Conservation (phyloP, 1,139 yeast species). For the Saccharomycopsis hybrid region DNA sequence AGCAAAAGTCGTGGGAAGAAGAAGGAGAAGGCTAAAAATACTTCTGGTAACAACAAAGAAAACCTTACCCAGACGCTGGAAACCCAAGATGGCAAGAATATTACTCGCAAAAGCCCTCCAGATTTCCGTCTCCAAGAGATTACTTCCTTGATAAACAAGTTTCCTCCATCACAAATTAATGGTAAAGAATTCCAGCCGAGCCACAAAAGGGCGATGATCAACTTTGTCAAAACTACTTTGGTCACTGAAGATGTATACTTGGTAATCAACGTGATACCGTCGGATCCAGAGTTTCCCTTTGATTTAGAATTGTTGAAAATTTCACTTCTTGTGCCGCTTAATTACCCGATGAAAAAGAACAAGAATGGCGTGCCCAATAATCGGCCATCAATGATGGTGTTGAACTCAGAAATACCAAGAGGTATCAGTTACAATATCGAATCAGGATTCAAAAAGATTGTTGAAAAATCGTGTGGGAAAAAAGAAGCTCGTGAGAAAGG, state of each 20-base stretch:
- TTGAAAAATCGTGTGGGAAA: slow-evolving; percentile 33
- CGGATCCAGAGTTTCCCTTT: slow-evolving; percentile 73
- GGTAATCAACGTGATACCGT: slow-evolving; percentile 36
- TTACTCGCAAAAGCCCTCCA: not conserved
- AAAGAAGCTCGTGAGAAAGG: slow-evolving; percentile 19
- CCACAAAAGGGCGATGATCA: slow-evolving; percentile 4
- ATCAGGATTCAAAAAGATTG: slow-evolving; percentile 51
- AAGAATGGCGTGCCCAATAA: slow-evolving; percentile 23
- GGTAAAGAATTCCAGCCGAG: slow-evolving; percentile 9
- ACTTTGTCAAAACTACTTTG: slow-evolving; percentile 4
- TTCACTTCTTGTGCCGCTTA: slow-evolving; percentile 47
- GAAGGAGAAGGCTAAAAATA: slow-evolving; percentile 9
- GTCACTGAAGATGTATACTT: slow-evolving; percentile 10
- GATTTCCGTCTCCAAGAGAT: slow-evolving; percentile 8
- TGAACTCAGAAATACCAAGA: slow-evolving; percentile 65
- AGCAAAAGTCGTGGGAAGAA: slow-evolving; percentile 19
- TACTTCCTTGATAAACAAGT: slow-evolving; percentile 7
- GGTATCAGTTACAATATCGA: slow-evolving; percentile 66
- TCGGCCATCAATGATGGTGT: slow-evolving; percentile 43
- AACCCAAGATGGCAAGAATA: slow-evolving; percentile 19
- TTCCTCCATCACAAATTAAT: slow-evolving; percentile 10
- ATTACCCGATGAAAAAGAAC: slow-evolving; percentile 41
- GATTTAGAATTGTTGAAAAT: slow-evolving; percentile 48
- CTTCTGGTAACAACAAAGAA: slow-evolving; percentile 23
- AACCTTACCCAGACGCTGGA: too few species aligned